Evolutionary conservation across 768 basidiomycete genomes (phyloP).

Genomic region (Amylocystis lapponica): DNA sequence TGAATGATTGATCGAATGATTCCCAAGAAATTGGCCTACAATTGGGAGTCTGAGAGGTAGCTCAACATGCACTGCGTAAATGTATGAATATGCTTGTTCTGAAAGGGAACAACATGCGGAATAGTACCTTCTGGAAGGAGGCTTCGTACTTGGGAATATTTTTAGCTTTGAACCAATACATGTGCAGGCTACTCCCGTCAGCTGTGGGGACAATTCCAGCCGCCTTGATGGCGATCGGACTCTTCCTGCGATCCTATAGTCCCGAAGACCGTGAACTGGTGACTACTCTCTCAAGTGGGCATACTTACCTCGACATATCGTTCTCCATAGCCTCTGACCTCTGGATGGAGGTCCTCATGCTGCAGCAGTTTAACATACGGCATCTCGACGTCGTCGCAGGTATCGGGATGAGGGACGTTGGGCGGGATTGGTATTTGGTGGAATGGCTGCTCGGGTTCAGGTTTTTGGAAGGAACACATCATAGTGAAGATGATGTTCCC

Average conservation of each 20-base stretch:
- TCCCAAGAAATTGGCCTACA: conserved; percentile 42
- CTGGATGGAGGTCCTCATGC: conserved; percentile 19
- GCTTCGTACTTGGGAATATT: conserved; percentile 60
- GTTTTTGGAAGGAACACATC: conserved; percentile 77
- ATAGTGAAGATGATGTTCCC: conserved; percentile 55
- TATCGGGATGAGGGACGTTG: conserved; percentile 48
- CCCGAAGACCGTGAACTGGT: background rate
- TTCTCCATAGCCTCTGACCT: conserved; percentile 22
- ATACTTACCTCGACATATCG: conserved; percentile 22
- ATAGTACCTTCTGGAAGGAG: conserved; percentile 70
- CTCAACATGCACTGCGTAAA: conserved; percentile 61
- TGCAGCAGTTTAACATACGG: conserved; percentile 22
- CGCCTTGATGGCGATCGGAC: conserved; percentile 63
- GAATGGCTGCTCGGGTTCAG: conserved; percentile 69
- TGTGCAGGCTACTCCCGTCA: conserved; percentile 45
- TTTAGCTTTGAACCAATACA: conserved; percentile 80
- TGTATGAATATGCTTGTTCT: background rate
- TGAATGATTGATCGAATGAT: conserved; percentile 4
- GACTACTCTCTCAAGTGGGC: too few species aligned
- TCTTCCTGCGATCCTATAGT: conserved; percentile 54
- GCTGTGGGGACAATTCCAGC: conserved; percentile 39
- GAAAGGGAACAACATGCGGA: background rate
- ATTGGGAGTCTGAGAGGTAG: conserved; percentile 73
- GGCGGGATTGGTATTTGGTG: conserved; percentile 66
- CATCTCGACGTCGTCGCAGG: conserved; percentile 56